These are phyloP conservation scores for Hymenoscyphus linearis DNA, from an alignment of 2,329 filamentous ascomycete genomes.

Conservation along the genomic window DNA sequence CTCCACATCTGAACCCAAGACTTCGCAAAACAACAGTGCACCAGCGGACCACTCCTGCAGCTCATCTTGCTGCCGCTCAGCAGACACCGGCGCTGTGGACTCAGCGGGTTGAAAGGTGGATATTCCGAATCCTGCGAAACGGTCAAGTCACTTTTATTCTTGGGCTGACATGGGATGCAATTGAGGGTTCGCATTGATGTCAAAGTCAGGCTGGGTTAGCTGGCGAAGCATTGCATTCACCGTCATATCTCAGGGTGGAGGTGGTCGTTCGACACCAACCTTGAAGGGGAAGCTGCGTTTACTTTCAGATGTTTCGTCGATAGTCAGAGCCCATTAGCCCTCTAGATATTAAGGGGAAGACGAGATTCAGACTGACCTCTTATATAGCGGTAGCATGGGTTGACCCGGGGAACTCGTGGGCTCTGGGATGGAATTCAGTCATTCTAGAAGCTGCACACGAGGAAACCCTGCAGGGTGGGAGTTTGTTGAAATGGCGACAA, in stretches of 20 bases:
- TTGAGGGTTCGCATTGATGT: not conserved
- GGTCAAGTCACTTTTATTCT: constrained; percentile 1
- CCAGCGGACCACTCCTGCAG: constrained; percentile 27
- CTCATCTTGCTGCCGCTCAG: constrained; percentile 31
- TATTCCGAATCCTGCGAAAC: constrained; percentile 1
- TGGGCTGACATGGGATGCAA: not conserved
- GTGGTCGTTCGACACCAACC: not conserved
- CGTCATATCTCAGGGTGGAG: not conserved
- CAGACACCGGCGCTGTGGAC: constrained; percentile 23
- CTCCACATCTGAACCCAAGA: constrained; percentile 16
- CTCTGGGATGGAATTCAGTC: constrained; percentile 19
- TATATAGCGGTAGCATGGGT: constrained; percentile 1
- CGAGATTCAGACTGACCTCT: not conserved
- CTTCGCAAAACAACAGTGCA: constrained; percentile 21
- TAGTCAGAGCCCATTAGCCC: not conserved
- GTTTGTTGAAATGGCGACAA: constrained; percentile 15
- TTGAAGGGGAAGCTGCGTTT: not conserved
- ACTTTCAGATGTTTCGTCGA: constrained; percentile 1
- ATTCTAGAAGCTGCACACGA: constrained; percentile 18
- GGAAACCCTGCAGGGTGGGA: constrained; percentile 16
- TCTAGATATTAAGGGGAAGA: not conserved
- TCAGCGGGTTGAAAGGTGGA: constrained; percentile 12
- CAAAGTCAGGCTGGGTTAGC: constrained; percentile 1
- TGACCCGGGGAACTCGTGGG: constrained; percentile 24
- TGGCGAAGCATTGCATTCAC: not conserved